Evolutionary conservation across 2,329 filamentous ascomycete genomes (phyloP), one percentile per base, ranked within the genome.

Genomic region (Penicillium sp.): DNA sequence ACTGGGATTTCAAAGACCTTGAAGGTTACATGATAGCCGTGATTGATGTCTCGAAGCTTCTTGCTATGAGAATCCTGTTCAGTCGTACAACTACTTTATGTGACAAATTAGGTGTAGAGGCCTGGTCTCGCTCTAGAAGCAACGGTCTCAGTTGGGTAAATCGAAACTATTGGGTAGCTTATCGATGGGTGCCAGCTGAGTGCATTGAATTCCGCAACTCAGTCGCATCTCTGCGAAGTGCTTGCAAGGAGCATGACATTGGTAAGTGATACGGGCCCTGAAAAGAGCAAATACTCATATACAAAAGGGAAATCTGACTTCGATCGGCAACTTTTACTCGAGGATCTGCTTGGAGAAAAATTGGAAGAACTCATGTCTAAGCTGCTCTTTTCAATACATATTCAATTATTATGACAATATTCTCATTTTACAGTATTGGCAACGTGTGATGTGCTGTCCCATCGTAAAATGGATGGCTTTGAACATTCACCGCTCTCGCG

Each of bases 101-200:
- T 46, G 20, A 39, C 9, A 46, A 37, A 46, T 44, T 51, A 23
- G 39, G 38, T 9, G 28, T 47, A 27, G 15, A 46, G 28, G 18
- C 44, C 15, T 44, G 44, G 40, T 8, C 43, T 31, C 37, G 6
- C 31, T 33, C 24, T 39, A 31, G 35, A 23, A 27, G n/a, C 8
- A 43, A 25, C 1, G 48, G 44, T 23, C 32, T 51, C 27, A 38
- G 35, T 29, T 51, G 23, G 24, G 44, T 42, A 31, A 51, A 44
- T 46, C 15, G 10, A 42, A 51, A 51, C 20, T 51, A 51, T 44
- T 51, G 44, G 48, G 38, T 47, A 35, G 48, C 48, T 42, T 44
- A 47, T 40, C 38, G 48, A 25, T 51, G 44, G 48, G 35, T 51
- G 15, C 48, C 44, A 10, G 44, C 48, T 46, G 52, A 46, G 46